phyloP scores from a whole-genome alignment of 768 basidiomycete genomes.

The Trichaptum fuscoviolaceum region DNA sequence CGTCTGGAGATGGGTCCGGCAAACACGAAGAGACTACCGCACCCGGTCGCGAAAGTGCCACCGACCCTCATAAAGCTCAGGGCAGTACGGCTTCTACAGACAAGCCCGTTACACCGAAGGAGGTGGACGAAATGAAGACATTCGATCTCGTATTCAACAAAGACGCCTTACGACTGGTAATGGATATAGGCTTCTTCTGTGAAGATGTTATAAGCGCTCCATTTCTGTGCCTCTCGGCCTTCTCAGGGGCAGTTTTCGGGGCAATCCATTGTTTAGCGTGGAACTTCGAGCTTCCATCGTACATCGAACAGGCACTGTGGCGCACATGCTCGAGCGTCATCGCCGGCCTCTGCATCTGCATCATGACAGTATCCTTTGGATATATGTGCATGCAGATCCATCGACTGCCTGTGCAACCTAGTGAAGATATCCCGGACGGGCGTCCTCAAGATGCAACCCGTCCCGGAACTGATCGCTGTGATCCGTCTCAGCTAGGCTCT shows the following conservation, averaged over 20 bases:
- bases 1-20: too few relatives aligned
- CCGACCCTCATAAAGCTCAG: too few relatives aligned
- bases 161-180: background rate
- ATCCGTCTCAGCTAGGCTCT: too few relatives aligned
- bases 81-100: too few relatives aligned
- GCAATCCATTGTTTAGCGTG: constrained; percentile 24
- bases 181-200: background rate
- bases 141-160: background rate
- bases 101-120: too few relatives aligned
- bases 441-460: too few relatives aligned
- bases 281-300: constrained; percentile 22
- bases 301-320: constrained; percentile 21
- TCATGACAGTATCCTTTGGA: background rate
- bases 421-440: too few relatives aligned
- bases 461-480: too few relatives aligned
- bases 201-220: background rate
- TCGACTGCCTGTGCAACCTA: too few relatives aligned
- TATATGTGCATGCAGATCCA: background rate
- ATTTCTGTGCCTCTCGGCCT: background rate
- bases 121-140: background rate
- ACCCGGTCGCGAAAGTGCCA: too few relatives aligned
- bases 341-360: constrained; percentile 4
- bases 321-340: constrained; percentile 17
- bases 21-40: too few relatives aligned
- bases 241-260: constrained; percentile 15